Evolutionary conservation across 495 filamentous ascomycete genomes (phyloP).

Genomic region (Xylaria palmicola): DNA sequence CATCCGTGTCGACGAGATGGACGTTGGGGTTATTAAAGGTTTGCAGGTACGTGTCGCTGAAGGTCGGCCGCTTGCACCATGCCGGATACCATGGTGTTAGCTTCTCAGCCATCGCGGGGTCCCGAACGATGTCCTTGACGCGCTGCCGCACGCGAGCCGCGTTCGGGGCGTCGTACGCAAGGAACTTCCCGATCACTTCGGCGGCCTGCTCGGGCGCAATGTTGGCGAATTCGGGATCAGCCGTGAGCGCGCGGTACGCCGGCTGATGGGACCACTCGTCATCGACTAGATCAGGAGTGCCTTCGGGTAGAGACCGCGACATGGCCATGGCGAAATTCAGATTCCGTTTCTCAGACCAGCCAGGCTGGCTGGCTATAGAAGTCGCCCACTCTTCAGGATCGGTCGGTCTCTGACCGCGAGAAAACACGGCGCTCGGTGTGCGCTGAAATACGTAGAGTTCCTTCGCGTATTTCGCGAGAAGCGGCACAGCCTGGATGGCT

Average conservation of each 20-base stretch:
- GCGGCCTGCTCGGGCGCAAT: conserved; percentile 35
- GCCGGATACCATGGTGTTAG: conserved; percentile 46
- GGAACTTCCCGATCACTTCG: conserved; percentile 32
- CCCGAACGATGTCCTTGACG: conserved; percentile 42
- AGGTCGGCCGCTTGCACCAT: conserved; percentile 50
- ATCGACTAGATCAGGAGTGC: conserved; percentile 38
- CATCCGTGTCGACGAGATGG: conserved; percentile 54
- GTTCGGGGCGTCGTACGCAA: conserved; percentile 25
- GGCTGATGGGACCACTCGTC: conserved; percentile 40
- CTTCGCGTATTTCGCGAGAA: conserved; percentile 49
- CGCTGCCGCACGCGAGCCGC: conserved; percentile 33
- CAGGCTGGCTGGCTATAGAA: conserved; percentile 34
- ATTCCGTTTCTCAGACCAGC: conserved; percentile 46
- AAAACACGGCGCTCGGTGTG: conserved; percentile 51
- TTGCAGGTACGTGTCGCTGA: conserved; percentile 47
- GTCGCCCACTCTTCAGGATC: conserved; percentile 47
- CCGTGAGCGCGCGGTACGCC: conserved; percentile 32
- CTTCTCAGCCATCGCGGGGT: conserved; percentile 40
- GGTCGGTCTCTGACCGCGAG: conserved; percentile 48
- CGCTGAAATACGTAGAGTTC: conserved; percentile 58
- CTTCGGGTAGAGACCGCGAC: conserved; percentile 26
- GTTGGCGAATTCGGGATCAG: conserved; percentile 25
- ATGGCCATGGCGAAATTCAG: conserved; percentile 34
- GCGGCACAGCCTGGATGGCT: conserved; percentile 52
- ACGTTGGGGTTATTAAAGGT: conserved; percentile 46